phyloP scores from a whole-genome alignment of 495 filamentous ascomycete species.

The Immersiella caudata region DNA sequence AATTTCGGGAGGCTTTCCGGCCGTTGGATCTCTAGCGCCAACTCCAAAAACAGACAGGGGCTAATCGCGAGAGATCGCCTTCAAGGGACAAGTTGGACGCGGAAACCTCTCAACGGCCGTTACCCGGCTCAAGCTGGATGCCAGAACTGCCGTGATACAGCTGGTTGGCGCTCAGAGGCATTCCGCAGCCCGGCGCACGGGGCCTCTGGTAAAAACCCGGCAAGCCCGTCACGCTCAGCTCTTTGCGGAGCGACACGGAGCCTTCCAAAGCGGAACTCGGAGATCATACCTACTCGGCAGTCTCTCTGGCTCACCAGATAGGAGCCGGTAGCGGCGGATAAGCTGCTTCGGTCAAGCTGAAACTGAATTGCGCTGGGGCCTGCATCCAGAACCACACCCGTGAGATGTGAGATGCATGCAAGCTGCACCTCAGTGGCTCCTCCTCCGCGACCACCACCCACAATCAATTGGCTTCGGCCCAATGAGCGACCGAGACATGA shows the following conservation, averaged over 20 bases:
- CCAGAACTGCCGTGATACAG: background rate
- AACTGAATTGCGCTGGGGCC: conserved; percentile 15
- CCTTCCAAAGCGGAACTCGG: background rate
- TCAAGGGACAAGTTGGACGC: background rate
- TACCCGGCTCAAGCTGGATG: background rate
- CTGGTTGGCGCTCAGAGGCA: background rate
- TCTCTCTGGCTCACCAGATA: conserved; percentile 7
- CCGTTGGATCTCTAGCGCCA: background rate
- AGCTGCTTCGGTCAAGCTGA: conserved; percentile 15
- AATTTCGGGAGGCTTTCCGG: conserved; percentile 1
- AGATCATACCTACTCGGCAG: conserved; percentile 9
- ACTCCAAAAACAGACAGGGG: background rate
- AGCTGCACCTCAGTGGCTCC: conserved; percentile 14
- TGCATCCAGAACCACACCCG: background rate
- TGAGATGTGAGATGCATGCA: conserved; percentile 13
- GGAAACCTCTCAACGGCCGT: background rate
- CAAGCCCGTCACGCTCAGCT: background rate
- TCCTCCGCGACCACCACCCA: background rate
- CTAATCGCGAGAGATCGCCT: background rate
- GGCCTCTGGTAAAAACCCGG: background rate
- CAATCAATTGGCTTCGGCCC: conserved; percentile 1
- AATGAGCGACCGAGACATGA: conserved; percentile 11
- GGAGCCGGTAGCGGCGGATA: background rate
- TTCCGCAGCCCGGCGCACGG: background rate
- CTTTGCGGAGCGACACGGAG: background rate